Percentiles rank a stretch among this genome's conserved stretches.
phyloP scores from a whole-genome alignment of 495 filamentous ascomycete genomes.

The Filosporella fistucella region DNA sequence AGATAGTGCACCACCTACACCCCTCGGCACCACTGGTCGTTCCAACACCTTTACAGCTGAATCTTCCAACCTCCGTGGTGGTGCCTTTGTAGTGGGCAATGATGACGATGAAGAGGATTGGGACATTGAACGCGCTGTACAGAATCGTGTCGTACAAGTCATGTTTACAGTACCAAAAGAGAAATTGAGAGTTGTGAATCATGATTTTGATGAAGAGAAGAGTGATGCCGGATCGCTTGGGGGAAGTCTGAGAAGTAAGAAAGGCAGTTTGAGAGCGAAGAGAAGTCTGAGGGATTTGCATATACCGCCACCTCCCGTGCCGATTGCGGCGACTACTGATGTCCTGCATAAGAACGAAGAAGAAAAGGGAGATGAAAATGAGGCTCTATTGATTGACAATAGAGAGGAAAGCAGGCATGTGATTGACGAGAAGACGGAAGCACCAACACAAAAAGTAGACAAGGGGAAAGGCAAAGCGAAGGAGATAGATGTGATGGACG shows the following conservation, averaged over 20 bases:
- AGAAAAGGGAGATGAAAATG: no score
- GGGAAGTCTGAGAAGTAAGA: slow-evolving; percentile 18
- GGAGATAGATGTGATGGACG: no score
- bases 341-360: no score
- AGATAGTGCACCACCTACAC: slow-evolving; percentile 18
- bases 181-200: slow-evolving; percentile 80
- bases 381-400: no score
- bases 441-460: no score
- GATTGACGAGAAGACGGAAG: no score
- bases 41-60: slow-evolving; percentile 17
- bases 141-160: slow-evolving; percentile 78
- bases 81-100: neutral
- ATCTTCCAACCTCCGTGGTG: neutral
- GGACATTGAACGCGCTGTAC: slow-evolving; percentile 83
- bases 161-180: slow-evolving; percentile 92
- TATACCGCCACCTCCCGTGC: no score
- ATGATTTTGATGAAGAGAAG: slow-evolving; percentile 17
- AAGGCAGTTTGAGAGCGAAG: slow-evolving; percentile 9
- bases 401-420: no score
- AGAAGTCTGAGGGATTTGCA: slow-evolving; percentile 4
- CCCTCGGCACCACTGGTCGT: slow-evolving; percentile 5
- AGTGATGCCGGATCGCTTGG: slow-evolving; percentile 16
- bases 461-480: no score
- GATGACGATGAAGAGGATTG: slow-evolving; percentile 63
- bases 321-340: no score